Conservation (phyloP, 352 stramenopile species). For the Phytophthora agathidicida region DNA sequence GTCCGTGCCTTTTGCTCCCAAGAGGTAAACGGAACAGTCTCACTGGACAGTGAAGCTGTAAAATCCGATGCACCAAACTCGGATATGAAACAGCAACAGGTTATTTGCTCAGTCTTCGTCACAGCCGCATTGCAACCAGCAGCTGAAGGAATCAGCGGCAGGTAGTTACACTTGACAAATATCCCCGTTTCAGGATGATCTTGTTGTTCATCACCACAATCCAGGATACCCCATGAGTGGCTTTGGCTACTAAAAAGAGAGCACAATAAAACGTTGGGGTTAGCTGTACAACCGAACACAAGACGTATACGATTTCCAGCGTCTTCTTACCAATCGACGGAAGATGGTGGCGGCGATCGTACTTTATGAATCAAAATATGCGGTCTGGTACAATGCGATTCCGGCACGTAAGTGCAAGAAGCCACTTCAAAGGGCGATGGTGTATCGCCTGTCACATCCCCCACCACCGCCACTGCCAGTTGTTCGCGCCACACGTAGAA, state of each 20-base stretch:
- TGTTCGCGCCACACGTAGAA: slow-evolving; percentile 37
- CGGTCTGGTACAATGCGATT: slow-evolving; percentile 15
- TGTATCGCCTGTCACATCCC: neutral
- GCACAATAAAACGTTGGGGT: too few relatives aligned
- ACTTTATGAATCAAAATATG: slow-evolving; percentile 39
- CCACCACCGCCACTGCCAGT: slow-evolving; percentile 33
- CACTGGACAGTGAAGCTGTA: neutral
- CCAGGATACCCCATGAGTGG: slow-evolving; percentile 29
- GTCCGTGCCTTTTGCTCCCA: slow-evolving; percentile 4
- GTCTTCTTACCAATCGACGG: slow-evolving; percentile 17
- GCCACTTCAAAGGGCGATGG: slow-evolving; percentile 13
- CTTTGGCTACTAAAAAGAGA: slow-evolving; percentile 3
- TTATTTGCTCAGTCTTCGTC: slow-evolving; percentile 22
- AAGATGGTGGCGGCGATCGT: neutral
- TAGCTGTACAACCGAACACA: too few relatives aligned
- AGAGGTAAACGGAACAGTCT: neutral
- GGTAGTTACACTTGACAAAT: slow-evolving; percentile 21
- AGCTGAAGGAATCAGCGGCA: slow-evolving; percentile 5
- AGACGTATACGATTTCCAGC: too few relatives aligned
- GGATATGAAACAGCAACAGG: slow-evolving; percentile 38
- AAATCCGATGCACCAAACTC: slow-evolving; percentile 29
- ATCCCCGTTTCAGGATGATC: neutral
- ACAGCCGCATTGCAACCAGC: neutral
- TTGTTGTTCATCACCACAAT: slow-evolving; percentile 4
- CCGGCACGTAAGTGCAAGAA: slow-evolving; percentile 36